Evolutionary conservation across 208 protist species (phyloP), one percentile per base, ranked within the genome.

Genomic region (Tritrichomonas foetus): DNA sequence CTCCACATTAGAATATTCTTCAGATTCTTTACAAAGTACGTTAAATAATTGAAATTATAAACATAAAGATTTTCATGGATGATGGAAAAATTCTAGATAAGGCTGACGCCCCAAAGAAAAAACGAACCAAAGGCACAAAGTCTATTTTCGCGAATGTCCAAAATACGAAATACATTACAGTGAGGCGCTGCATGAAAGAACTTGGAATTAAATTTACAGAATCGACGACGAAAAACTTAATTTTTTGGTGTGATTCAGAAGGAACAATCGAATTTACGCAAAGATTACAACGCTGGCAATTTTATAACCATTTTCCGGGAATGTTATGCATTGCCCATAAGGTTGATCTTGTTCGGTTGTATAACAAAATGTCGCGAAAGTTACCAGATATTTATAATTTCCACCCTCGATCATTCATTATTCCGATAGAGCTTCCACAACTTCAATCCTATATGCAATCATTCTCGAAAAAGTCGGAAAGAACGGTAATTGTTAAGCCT

Each of bases 401-500:
- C 44, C 64, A 93, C 27, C 64, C 44, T 1, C 47, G 33, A 44
- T 39, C 69, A 47, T 78, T 78, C 20, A 78, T 78, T 39, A 39
- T 78, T 39, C 69, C 69, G 3, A 11, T 14, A 36, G 14, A 14
- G 2, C 25, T 33, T 47, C 44, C 69, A 78, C 33, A 78, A 33
- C 33, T 78, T 20, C 33, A 33, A 14, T 11, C 36, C 1, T 78
- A 64, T 93, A 93, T 93, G 84, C 22, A 41, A 44, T 66, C 80
- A 22, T 55, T 94, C 22, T 33, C 53, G 61, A 44, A 47, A 53
- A 66, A 94, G 27, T 55, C 66, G 55, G 25, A 50, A 41, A 47
- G 78, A 55, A 82, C 66, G 20, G 8, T 55, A 33, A 94, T 94
- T 33, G 30, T 94, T 44, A 94, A 94, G 41, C 93, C 93, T 11